Evolutionary conservation across 345 rosid genomes (phyloP), one percentile per base, ranked within the genome.

Genomic region (Linum tenue): DNA sequence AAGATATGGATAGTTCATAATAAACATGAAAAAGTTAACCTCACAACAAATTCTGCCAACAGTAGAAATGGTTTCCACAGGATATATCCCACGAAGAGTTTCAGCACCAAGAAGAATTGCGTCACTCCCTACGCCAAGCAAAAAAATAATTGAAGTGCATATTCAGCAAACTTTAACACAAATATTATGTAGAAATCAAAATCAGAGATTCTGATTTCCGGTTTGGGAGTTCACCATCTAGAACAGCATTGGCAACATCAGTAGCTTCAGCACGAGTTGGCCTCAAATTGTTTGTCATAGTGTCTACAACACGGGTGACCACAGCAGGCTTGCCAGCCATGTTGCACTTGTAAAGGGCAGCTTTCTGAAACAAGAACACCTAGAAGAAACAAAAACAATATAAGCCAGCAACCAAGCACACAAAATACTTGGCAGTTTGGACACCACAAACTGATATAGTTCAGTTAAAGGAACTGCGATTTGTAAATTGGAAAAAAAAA

Each of bases 181-280:
- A 56, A 50, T 15, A 61, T 44, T 5, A 7, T 5, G 37, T 17
- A 55, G 41, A 51, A 36, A 42, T 50, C 42, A 36, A 40, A 65
- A 37, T 60, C 10, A 70, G 61, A 41, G 65, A 55, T 22, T 15
- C 14, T 38, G 10, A 22, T 5, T 35, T 15, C 59, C 16, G 65
- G 6, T 62, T 63, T 14, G 39, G 39, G 50, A 8, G 69, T 77
- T 22, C 67, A 91, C 98, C 98, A 73, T 90, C 98, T 66, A 92
- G 78, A 53, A 92, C 98, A 69, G 98, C 98, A 81, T 92, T 92
- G 55, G 98, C 98, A 72, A 92, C 98, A 81, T 92, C 97, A 72
- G 98, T 92, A 66, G 98, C 97, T 74, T 92, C 97, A 12, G 98
- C 98, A 78, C 97, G 97, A 72, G 97, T 90, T 72, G 96, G 98